phyloP scores from a whole-genome alignment of 805 yeast species.

The Nematodospora valgi region DNA sequence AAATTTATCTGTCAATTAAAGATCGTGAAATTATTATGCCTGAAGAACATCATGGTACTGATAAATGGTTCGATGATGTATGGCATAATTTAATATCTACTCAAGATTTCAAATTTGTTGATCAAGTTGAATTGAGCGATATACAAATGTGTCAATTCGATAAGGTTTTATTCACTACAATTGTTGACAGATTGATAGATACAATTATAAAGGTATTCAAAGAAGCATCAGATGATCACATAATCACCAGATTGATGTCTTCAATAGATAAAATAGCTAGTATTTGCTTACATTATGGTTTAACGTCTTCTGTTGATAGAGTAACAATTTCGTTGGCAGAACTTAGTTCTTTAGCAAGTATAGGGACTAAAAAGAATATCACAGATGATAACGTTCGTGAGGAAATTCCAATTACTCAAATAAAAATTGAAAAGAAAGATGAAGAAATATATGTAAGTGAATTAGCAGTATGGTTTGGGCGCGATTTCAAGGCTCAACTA shows the following conservation, averaged over 20 bases:
- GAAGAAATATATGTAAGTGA: constrained; percentile 74
- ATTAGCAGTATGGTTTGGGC: constrained; percentile 77
- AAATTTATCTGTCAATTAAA: constrained; percentile 74
- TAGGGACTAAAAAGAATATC: constrained; percentile 24
- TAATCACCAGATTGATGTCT: constrained; percentile 81
- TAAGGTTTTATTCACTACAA: constrained; percentile 60
- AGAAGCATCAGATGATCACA: constrained; percentile 86
- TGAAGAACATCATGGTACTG: constrained; percentile 92
- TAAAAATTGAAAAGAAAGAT: constrained; percentile 50
- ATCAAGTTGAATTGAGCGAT: constrained; percentile 9
- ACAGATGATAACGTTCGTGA: constrained; percentile 32
- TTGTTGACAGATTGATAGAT: constrained; percentile 62
- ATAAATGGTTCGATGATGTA: constrained; percentile 84
- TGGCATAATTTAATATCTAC: constrained; percentile 71
- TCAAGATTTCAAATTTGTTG: constrained; percentile 32
- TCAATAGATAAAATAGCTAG: constrained; percentile 82
- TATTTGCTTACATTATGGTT: constrained; percentile 64
- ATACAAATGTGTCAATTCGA: constrained; percentile 54
- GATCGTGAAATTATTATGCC: constrained; percentile 95
- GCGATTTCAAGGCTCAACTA: constrained; percentile 87
- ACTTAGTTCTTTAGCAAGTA: constrained; percentile 58
- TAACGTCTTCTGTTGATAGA: constrained; percentile 57
- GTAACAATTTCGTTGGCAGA: constrained; percentile 65
- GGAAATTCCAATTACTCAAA: constrained; percentile 43
- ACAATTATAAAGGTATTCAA: constrained; percentile 77